Evolutionary conservation across 345 rosid species (phyloP), one percentile per base, ranked within the genome.

Genomic region (Erysimum cheiranthoides): DNA sequence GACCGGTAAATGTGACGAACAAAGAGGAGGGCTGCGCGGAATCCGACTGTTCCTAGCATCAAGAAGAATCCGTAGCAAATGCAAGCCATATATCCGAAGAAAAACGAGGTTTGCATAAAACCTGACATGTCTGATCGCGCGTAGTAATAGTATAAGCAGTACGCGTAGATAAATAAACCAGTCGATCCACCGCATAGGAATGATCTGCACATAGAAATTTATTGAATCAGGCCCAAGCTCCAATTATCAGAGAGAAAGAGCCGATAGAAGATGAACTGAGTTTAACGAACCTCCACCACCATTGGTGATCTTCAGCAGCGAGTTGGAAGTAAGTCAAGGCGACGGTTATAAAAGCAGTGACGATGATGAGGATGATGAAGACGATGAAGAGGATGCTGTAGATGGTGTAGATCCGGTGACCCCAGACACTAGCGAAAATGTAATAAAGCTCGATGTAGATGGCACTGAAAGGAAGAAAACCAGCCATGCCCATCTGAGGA

Each of bases 401-500:
- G 13, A 90, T 90, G 36, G 96, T 90, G 82, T 90, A 90, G 52
- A 90, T 90, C 73, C 93, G 78, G 84, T 90, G 96, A 66, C 96
- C 96, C 96, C 96, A 90, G 8, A 90, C 93, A 73, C 92, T 90
- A 40, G 96, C 93, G 42, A 90, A 90, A 34, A 90, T 90, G 85
- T 90, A 90, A 82, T 90, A 90, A 10, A 90, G 93, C 82, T 90
- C 96, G 17, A 90, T 90, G 82, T 90, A 90, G 78, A 90, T 90
- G 54, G 94, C 94, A 83, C 91, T 89, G 77, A 89, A 89, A 14
- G 94, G 91, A 46, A 89, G 83, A 38, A 89, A 89, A 16, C 94
- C 94, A 8, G 96, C 96, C 96, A 89, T 89, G 27, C 93, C 96
- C 96, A 90, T 90, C 85, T 90, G 96, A 63, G 96, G 93, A 75